phyloP scores from a whole-genome alignment of 208 protist species.

The Herpetomonas samuelpessoai region DNA sequence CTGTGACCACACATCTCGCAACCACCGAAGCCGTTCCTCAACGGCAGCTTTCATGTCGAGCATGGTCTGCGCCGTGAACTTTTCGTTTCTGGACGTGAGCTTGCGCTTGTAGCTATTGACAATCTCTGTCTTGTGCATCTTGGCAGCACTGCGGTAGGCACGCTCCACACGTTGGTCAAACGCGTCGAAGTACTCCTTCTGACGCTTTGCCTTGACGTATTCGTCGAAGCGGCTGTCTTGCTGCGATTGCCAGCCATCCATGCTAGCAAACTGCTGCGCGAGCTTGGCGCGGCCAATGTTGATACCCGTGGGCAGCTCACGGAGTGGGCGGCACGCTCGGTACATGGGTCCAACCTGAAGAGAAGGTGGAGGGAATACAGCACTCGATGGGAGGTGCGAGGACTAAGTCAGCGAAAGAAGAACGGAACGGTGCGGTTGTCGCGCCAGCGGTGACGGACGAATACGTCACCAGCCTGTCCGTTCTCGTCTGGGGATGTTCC shows the following conservation, averaged over 20 bases:
- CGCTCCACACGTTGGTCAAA: slow-evolving; percentile 89
- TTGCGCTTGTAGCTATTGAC: slow-evolving; percentile 80
- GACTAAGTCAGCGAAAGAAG: too few species aligned
- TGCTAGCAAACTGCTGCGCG: slow-evolving; percentile 74
- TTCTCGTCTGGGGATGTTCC: too few species aligned
- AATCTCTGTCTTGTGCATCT: slow-evolving; percentile 73
- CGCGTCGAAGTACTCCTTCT: slow-evolving; percentile 61
- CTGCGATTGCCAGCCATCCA: slow-evolving; percentile 73
- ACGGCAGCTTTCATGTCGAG: slow-evolving; percentile 58
- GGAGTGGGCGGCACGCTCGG: background rate
- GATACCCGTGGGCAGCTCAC: slow-evolving; percentile 52
- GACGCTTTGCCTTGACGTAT: slow-evolving; percentile 69
- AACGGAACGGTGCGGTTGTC: too few species aligned
- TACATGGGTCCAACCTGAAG: too few species aligned
- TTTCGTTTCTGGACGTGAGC: slow-evolving; percentile 38
- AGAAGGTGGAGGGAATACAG: too few species aligned
- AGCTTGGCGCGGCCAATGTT: slow-evolving; percentile 59
- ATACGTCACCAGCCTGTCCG: too few species aligned
- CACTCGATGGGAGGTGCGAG: too few species aligned
- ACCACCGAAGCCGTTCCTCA: slow-evolving; percentile 68
- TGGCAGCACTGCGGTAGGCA: slow-evolving; percentile 51
- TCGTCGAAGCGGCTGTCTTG: slow-evolving; percentile 66
- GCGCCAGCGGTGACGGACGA: too few species aligned
- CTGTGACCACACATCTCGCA: slow-evolving; percentile 86
- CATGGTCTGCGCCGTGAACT: slow-evolving; percentile 66